Percentiles rank a stretch among this genome's conserved stretches.
phyloP scores from a whole-genome alignment of 2,329 filamentous ascomycete species.

The Fusarium decemcellulare region DNA sequence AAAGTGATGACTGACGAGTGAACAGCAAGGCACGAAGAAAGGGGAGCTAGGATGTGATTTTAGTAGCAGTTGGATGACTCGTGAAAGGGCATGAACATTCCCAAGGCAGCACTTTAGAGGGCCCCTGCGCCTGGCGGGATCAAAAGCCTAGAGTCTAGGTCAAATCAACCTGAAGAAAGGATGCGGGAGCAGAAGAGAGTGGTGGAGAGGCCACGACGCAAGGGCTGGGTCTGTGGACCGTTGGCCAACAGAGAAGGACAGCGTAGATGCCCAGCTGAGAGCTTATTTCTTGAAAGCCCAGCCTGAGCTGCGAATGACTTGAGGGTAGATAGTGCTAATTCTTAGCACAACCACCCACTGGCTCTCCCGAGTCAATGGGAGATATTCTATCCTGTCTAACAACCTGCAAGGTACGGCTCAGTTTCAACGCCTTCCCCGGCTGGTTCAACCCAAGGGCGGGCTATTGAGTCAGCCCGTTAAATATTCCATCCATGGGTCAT shows the following conservation, averaged over 20 bases:
- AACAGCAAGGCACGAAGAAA: slow-evolving; percentile 4
- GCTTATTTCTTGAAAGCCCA: too few relatives aligned
- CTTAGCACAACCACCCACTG: not conserved
- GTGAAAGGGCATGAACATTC: slow-evolving; percentile 13
- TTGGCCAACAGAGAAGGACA: not conserved
- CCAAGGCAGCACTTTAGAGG: not conserved
- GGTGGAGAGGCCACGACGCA: slow-evolving; percentile 43
- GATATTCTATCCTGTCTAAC: not conserved
- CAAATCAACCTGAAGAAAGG: slow-evolving; percentile 16
- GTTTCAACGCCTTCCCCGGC: slow-evolving; percentile 9
- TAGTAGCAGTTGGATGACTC: not conserved
- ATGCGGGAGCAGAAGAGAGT: slow-evolving; percentile 23
- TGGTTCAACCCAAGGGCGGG: not conserved
- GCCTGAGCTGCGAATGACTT: too few relatives aligned
- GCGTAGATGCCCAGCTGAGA: too few relatives aligned
- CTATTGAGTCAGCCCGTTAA: not conserved
- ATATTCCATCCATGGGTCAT: not conserved
- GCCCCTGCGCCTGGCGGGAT: slow-evolving; percentile 8
- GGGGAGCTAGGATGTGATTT: not conserved
- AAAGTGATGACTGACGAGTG: not conserved
- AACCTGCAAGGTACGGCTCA: slow-evolving; percentile 28
- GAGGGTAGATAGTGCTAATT: not conserved
- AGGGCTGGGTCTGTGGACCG: slow-evolving; percentile 36
- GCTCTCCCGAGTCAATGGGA: too few relatives aligned
- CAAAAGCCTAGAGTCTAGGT: slow-evolving; percentile 14